Conservation (phyloP, 116 monocot species). For the Iris pallida region DNA sequence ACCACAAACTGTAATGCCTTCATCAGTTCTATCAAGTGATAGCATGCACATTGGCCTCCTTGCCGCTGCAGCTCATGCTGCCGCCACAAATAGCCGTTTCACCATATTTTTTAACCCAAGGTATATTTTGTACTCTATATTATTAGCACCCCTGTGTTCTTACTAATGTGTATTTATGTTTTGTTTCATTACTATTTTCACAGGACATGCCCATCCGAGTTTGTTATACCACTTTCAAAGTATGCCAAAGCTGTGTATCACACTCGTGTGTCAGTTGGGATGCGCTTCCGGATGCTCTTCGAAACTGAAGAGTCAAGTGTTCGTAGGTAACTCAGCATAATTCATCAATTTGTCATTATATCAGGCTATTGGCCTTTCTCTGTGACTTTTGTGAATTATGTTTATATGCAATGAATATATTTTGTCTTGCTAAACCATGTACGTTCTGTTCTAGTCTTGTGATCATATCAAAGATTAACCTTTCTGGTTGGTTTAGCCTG, state of each 20-base stretch:
- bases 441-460: not conserved
- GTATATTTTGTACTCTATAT: constrained; percentile 20
- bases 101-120: constrained; percentile 95
- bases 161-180: not conserved
- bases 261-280: constrained; percentile 84
- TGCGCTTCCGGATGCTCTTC: constrained; percentile 97
- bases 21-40: constrained; percentile 95
- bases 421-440: not conserved
- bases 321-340: constrained; percentile 51
- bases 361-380: no score
- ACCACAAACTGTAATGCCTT: constrained; percentile 80
- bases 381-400: not conserved
- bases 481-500: not conserved
- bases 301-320: constrained; percentile 98
- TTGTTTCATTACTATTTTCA: constrained; percentile 4
- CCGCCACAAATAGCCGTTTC: constrained; percentile 89
- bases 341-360: not conserved
- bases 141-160: not conserved
- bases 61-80: constrained; percentile 98
- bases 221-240: constrained; percentile 87
- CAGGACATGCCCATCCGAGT: constrained; percentile 93
- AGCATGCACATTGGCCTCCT: constrained; percentile 99
- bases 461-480: not conserved
- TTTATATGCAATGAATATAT: not conserved
- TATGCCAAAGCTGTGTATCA: constrained; percentile 88